Base-by-base conservation (phyloP, 345 rosid genomes). In the Conringia planisiliqua region DNA sequence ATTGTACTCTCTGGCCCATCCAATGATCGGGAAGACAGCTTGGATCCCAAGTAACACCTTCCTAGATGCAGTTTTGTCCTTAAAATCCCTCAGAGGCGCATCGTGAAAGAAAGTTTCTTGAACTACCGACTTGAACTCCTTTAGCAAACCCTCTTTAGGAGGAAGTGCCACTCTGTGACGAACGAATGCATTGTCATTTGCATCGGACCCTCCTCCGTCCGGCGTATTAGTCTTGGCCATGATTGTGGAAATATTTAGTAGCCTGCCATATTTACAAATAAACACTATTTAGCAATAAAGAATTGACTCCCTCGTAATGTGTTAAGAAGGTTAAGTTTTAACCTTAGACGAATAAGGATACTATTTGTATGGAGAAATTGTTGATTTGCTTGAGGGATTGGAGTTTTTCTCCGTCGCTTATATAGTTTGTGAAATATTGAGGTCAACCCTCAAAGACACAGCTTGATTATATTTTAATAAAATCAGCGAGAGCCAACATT, bases 41-140 rank as follows among this genome's bases (percentile, higher is more conserved):
- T 87, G 93, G 62, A 87, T 56, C 12, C 96, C 96, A 0, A 95
- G 82, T 36, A 90, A 46, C 38, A 85, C 46, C 72, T 83, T 86
- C 70, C 78, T 84, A 29, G 90, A 82, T 33, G 72, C 64, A 14
- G 92, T 57, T 73, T 89, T 93, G 62, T 83, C 91, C 82, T 92
- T 95, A 69, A 95, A 92, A 10, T 74, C 80, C 32, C 96, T 89
- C 4, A 95, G 86, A 69, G 99, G 96, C 46, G 86, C 92, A 61
- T 92, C 99, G n/a, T 91, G 76, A 58, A 95, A 92, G 75, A 95
- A 85, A 1, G 90, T 92, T 79, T 95, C 99, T 66, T 85, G 85
- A 75, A 86, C 64, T 14, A 83, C 78, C 17, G 78, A 74, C 48
- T 74, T 62, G 74, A 95, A 70, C 48, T 92, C 96, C 68, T 81